A percentile compares a stretch with the other conserved stretches of the same genome.
phyloP scores from a whole-genome alignment of 352 stramenopile genomes.

The Phytophthora sp. region DNA sequence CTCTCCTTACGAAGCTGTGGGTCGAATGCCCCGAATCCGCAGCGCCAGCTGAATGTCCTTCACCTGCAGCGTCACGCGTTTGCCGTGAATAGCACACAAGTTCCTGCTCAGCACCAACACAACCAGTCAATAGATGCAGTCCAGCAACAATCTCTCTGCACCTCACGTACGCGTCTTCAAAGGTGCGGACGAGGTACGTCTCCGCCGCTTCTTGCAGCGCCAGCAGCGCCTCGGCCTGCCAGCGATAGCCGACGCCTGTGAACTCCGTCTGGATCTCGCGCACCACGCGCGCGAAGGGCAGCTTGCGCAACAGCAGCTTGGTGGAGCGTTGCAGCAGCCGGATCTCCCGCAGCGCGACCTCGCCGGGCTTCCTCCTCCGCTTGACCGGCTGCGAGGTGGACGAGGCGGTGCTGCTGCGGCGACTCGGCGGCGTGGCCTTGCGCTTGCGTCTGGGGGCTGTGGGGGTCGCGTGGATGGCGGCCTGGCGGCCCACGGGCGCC shows the following conservation, averaged over 20 bases:
- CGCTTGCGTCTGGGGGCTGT: conserved; percentile 41
- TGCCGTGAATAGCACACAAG: conserved; percentile 96
- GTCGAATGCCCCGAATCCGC: conserved; percentile 86
- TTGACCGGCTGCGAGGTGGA: conserved; percentile 41
- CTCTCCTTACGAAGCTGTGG: conserved; percentile 30
- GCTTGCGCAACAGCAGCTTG: conserved; percentile 95
- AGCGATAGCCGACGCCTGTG: conserved; percentile 81
- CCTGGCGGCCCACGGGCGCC: conserved; percentile 43
- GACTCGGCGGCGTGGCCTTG: conserved; percentile 32
- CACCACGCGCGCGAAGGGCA: conserved; percentile 97
- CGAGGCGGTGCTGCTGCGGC: conserved; percentile 12
- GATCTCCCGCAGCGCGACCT: conserved; percentile 95
- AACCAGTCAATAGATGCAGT: neutral
- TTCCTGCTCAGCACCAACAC: conserved; percentile 67
- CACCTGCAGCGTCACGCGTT: conserved; percentile 95
- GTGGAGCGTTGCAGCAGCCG: conserved; percentile 95
- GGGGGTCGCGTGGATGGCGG: conserved; percentile 47
- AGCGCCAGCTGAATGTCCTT: conserved; percentile 96
- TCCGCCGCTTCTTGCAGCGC: conserved; percentile 95
- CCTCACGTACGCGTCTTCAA: conserved; percentile 91
- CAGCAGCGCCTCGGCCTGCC: conserved; percentile 92
- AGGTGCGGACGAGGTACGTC: conserved; percentile 95
- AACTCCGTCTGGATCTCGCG: conserved; percentile 93
- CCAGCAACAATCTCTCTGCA: neutral
- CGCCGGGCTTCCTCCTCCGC: conserved; percentile 64